Percentiles rank a stretch among this genome's conserved stretches.
These are phyloP conservation scores for Talaromyces marneffei DNA, from an alignment of 2,329 filamentous ascomycete species.

Conservation along the genomic window DNA sequence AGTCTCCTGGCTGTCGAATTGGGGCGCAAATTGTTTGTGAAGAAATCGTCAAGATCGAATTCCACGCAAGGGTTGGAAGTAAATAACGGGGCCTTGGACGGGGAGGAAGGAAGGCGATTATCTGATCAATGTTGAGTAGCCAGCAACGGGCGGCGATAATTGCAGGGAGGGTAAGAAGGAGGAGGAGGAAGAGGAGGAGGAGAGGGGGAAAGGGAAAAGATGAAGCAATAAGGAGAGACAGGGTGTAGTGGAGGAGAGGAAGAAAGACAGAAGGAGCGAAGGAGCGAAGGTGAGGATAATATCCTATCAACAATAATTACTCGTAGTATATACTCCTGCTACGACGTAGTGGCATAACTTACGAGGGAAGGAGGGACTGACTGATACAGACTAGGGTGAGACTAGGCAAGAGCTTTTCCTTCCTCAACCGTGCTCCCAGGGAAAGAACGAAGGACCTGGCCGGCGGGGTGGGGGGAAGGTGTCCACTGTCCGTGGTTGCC, in stretches of 20 bases:
- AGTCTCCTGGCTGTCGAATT: neutral
- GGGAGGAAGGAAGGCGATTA: neutral
- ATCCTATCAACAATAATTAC: too few species aligned
- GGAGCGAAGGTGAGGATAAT: constrained; percentile 8
- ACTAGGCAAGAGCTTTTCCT: neutral
- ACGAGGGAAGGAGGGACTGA: too few species aligned
- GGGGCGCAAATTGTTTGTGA: neutral
- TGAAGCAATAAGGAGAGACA: neutral
- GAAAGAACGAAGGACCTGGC: constrained; percentile 11
- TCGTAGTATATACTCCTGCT: too few species aligned
- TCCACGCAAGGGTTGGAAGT: constrained; percentile 9
- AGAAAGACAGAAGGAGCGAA: neutral
- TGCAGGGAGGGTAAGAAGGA: neutral
- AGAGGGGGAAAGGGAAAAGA: neutral
- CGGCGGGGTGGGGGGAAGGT: neutral
- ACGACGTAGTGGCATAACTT: too few species aligned
- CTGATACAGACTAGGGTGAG: too few species aligned
- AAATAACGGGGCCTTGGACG: constrained; percentile 7
- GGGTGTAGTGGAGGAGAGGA: neutral
- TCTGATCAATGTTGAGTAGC: constrained; percentile 17
- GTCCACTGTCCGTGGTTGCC: neutral
- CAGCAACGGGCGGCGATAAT: constrained; percentile 25
- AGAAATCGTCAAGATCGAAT: neutral
- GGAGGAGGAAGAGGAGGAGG: neutral
- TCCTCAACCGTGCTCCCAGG: too few species aligned